phyloP scores from a whole-genome alignment of 306 rosid genomes.

The Aeschynomene evenia region DNA sequence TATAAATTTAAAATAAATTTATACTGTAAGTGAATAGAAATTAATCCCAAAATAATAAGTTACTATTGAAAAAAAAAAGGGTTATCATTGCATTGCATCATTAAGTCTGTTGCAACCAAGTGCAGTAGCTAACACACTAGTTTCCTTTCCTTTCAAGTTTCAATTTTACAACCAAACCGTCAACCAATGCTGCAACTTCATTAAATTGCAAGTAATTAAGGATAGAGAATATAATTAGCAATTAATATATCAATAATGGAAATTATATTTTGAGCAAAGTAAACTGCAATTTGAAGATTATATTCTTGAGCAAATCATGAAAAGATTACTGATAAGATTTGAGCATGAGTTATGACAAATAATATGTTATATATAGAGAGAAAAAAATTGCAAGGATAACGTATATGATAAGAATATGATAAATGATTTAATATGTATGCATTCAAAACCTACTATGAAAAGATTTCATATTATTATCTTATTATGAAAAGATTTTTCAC shows the following conservation, averaged over 20 bases:
- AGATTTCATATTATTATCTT: too few relatives aligned
- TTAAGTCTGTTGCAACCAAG: constrained; percentile 25
- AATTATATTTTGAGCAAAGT: not conserved
- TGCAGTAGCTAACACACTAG: constrained; percentile 28
- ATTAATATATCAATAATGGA: not conserved
- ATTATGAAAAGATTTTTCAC: too few relatives aligned
- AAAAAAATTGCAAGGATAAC: too few relatives aligned
- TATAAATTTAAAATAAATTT: too few relatives aligned
- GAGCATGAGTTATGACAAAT: too few relatives aligned
- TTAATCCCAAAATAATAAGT: too few relatives aligned
- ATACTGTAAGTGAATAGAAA: too few relatives aligned
- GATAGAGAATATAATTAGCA: not conserved
- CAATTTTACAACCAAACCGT: constrained; percentile 11
- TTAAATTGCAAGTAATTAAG: not conserved
- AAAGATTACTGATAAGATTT: too few relatives aligned
- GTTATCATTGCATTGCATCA: constrained; percentile 29
- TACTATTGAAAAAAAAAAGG: not conserved
- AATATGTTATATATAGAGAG: too few relatives aligned
- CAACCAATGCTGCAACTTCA: not conserved
- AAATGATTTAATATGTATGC: too few relatives aligned
- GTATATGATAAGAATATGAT: too few relatives aligned
- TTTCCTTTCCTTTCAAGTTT: constrained; percentile 70
- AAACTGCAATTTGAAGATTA: not conserved
- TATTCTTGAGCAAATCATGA: not conserved
- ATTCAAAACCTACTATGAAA: too few relatives aligned